Percentiles rank a stretch among this genome's conserved stretches.
Conservation (phyloP, 2,329 filamentous ascomycete species). For the Ceratocystis colombiana region DNA sequence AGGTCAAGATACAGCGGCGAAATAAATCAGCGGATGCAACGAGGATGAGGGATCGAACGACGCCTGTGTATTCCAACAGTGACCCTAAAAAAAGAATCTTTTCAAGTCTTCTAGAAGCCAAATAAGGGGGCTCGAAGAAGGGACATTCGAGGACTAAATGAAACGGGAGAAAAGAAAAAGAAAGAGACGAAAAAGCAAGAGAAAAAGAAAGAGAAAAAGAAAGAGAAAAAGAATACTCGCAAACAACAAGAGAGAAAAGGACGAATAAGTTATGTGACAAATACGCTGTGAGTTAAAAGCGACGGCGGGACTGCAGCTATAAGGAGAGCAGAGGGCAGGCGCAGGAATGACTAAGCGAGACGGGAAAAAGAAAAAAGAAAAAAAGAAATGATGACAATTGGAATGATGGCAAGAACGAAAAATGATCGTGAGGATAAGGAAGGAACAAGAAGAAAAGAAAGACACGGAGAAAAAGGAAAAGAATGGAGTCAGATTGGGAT, state of each 20-base stretch:
- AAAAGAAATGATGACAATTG: too few species aligned
- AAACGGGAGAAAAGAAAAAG: slow-evolving; percentile 2
- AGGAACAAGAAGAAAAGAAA: slow-evolving; percentile 12
- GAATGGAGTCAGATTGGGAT: not conserved
- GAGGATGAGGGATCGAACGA: not conserved
- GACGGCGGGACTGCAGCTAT: too few species aligned
- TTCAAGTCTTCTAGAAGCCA: not conserved
- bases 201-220: not conserved
- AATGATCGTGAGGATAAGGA: not conserved
- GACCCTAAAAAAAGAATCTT: not conserved
- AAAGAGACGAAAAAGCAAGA: not conserved
- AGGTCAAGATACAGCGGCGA: not conserved
- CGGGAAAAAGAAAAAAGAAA: too few species aligned
- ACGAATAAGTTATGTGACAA: too few species aligned
- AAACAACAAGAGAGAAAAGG: not conserved
- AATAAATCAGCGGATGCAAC: not conserved
- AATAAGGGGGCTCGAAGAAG: not conserved
- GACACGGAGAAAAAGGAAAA: not conserved
- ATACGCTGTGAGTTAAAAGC: too few species aligned
- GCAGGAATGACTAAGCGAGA: too few species aligned
- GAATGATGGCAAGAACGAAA: not conserved
- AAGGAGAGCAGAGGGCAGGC: too few species aligned
- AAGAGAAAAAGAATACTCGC: not conserved
- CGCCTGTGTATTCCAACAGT: too few species aligned
- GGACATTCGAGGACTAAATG: not conserved